Percentiles rank a stretch among this genome's conserved stretches.
Conservation (phyloP, 106 monocot genomes). For the Dactylorhiza incarnata region DNA sequence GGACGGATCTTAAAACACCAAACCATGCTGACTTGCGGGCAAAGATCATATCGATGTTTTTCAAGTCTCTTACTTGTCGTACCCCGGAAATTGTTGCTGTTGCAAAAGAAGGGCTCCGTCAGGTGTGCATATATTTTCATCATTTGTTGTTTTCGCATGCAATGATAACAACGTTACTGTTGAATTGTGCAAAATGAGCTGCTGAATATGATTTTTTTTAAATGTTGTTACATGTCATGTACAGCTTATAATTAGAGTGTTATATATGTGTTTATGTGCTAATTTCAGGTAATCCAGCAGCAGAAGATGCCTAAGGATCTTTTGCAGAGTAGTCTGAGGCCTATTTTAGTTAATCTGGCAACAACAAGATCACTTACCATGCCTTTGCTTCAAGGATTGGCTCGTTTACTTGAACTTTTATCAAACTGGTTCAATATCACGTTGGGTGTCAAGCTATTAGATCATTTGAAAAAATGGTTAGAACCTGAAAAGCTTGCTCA, state of each 20-base stretch:
- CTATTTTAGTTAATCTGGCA: conserved; percentile 91
- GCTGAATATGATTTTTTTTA: background rate
- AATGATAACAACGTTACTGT: background rate
- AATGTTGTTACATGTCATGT: background rate
- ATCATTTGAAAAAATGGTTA: conserved; percentile 97
- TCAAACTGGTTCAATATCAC: conserved; percentile 98
- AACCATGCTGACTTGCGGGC: conserved; percentile 73
- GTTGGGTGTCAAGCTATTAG: conserved; percentile 84
- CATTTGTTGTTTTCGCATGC: background rate
- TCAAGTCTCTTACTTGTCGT: conserved; percentile 92
- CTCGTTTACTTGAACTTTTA: conserved; percentile 88
- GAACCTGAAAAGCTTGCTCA: conserved; percentile 99
- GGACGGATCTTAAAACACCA: conserved; percentile 84
- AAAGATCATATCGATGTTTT: conserved; percentile 97
- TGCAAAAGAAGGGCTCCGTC: conserved; percentile 97
- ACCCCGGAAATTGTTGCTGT: conserved; percentile 94
- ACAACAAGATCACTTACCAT: conserved; percentile 88
- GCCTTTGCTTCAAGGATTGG: conserved; percentile 97
- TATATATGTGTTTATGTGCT: background rate
- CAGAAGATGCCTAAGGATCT: conserved; percentile 98
- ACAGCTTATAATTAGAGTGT: background rate
- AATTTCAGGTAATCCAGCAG: conserved; percentile 86
- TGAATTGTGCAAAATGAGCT: background rate
- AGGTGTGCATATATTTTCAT: conserved; percentile 30
- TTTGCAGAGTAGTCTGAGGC: conserved; percentile 87